Percentiles rank a stretch among this genome's conserved stretches.
These are phyloP conservation scores for Seiridium cupressi DNA, from an alignment of 2,329 filamentous ascomycete species.

Conservation along the genomic window DNA sequence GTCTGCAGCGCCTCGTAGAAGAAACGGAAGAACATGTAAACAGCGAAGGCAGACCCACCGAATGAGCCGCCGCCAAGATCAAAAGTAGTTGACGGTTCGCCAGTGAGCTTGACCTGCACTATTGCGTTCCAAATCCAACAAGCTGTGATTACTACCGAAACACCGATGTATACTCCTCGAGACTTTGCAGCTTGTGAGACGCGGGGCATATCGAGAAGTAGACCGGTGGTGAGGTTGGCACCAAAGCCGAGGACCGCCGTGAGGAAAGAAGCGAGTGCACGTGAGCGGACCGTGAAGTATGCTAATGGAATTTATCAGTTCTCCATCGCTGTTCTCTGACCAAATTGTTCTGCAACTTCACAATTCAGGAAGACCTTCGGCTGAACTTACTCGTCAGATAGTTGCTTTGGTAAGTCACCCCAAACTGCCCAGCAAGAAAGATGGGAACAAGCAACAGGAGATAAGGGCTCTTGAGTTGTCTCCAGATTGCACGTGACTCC, in stretches of 20 bases:
- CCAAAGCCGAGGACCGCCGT: neutral
- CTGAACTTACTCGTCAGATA: neutral
- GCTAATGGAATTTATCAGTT: neutral
- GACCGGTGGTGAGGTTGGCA: neutral
- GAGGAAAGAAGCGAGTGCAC: neutral
- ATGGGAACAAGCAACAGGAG: neutral
- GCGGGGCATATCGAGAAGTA: neutral
- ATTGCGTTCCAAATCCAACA: constrained; percentile 5
- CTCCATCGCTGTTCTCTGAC: no score
- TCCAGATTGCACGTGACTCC: neutral
- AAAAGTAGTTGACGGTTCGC: neutral
- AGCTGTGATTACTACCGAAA: neutral
- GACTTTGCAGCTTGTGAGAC: neutral
- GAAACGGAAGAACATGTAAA: constrained; percentile 2
- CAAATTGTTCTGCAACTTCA: no score
- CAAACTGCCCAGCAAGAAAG: constrained; percentile 1
- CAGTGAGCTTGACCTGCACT: neutral
- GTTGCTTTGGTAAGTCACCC: constrained; percentile 1
- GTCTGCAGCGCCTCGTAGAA: constrained; percentile 3
- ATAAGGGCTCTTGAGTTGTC: neutral
- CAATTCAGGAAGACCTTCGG: neutral
- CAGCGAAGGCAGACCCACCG: neutral
- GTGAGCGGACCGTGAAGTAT: neutral
- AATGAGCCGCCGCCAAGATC: neutral
- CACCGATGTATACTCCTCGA: neutral